Evolutionary conservation across 2,329 filamentous ascomycete species (phyloP).

Genomic region (Aureobasidium sp.): DNA sequence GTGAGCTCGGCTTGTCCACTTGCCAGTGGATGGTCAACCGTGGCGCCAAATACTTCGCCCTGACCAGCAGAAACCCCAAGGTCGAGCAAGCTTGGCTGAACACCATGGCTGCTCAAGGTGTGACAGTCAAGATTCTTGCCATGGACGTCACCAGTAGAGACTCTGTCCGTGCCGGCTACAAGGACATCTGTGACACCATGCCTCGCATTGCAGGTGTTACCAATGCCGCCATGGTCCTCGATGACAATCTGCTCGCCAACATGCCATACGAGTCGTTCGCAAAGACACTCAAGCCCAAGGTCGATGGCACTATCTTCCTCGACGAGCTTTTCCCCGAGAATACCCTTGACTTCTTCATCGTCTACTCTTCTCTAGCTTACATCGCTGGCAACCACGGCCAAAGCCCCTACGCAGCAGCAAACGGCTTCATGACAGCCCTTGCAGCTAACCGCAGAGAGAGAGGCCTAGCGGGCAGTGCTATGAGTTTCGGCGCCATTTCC

Average conservation of each 20-base stretch:
- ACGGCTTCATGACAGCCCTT: slow-evolving; percentile 20
- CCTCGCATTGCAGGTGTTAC: slow-evolving; percentile 36
- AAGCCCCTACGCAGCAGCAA: slow-evolving; percentile 52
- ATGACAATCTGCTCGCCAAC: slow-evolving; percentile 43
- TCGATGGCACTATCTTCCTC: slow-evolving; percentile 45
- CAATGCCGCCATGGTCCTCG: slow-evolving; percentile 41
- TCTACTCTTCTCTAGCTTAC: slow-evolving; percentile 50
- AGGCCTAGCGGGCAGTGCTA: slow-evolving; percentile 41
- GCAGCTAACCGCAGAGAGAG: slow-evolving; percentile 35
- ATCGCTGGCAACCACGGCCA: slow-evolving; percentile 54
- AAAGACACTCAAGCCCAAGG: slow-evolving; percentile 43
- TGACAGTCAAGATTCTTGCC: slow-evolving; percentile 14
- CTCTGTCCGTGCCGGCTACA: background rate
- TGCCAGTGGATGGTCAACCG: slow-evolving; percentile 27
- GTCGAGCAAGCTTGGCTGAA: slow-evolving; percentile 18
- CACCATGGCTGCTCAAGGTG: background rate
- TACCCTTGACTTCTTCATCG: slow-evolving; percentile 41
- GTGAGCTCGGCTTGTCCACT: slow-evolving; percentile 28
- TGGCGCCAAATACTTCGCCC: slow-evolving; percentile 26
- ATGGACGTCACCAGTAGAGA: slow-evolving; percentile 66
- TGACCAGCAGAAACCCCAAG: slow-evolving; percentile 28
- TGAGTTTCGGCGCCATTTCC: slow-evolving; percentile 49
- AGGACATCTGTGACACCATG: slow-evolving; percentile 59
- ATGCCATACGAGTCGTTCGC: slow-evolving; percentile 44
- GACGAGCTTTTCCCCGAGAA: slow-evolving; percentile 32